Evolutionary conservation across 2,329 filamentous ascomycete species (phyloP), one percentile per base, ranked within the genome.

Genomic region (Penicillium crustosum): DNA sequence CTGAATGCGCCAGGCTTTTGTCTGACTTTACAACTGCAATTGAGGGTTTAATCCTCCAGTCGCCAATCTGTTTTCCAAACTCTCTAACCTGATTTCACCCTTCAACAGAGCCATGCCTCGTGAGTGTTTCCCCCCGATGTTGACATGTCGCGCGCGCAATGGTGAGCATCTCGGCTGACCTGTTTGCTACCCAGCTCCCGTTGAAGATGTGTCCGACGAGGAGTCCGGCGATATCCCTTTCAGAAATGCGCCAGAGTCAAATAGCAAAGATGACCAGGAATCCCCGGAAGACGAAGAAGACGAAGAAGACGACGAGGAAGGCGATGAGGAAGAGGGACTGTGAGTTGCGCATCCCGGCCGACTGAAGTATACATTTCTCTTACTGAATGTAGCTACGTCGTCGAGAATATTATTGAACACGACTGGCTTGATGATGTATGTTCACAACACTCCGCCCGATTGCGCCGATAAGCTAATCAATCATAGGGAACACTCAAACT

Each of bases 171-270:
- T 45, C 50, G 25, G 58, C 54, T 70, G 33, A 67, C 56, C 31
- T 13, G 41, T 58, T 45, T 29, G 39, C 38, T 21, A 6, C 31
- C 55, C 36, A 75, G 73, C 71, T 21, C 68, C 70, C 44, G 54
- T 72, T 13, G 69, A 69, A 45, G 70, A 73, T 15, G 54, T 70
- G 23, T 75, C 74, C 3, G 75, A 76, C 27, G 69, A 72, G 21
- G 75, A 77, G 56, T 73, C 71, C 17, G 71, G 70, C n/a, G 70
- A 72, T 12, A 76, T 77, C 27, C 75, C 75, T 19, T 77, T 65
- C 50, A 70, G 73, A 6, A 66, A 70, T 25, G 69, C 69, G 9
- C 62, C 63, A 15, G 54, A 68, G 9, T 63, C 68, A 5, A 62
- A 66, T 9, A 47, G 57, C 7, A 62, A 66, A 25, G 49, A 58